Evolutionary conservation across 495 filamentous ascomycete genomes (phyloP).

Genomic region (Tuber borchii): DNA sequence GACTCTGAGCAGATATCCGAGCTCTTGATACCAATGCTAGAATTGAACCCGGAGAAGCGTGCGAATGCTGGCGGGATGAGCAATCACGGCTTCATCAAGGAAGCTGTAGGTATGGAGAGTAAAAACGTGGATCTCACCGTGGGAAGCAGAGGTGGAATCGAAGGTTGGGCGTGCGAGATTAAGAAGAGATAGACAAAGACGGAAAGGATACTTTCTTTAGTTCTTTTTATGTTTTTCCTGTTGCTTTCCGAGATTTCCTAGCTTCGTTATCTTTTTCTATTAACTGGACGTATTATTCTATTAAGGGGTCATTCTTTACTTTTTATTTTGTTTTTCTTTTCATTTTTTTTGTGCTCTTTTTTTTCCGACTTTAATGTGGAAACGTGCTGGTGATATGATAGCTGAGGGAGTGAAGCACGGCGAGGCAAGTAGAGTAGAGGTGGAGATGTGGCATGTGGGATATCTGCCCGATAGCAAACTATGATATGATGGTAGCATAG

Average conservation of each 20-base stretch:
- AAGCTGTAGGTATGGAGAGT: conserved; percentile 78
- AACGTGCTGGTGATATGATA: conserved; percentile 3
- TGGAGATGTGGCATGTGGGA: neutral
- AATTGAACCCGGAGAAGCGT: conserved; percentile 73
- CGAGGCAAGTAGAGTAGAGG: neutral
- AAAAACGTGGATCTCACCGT: conserved; percentile 63
- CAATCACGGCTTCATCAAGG: conserved; percentile 68
- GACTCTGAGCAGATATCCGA: conserved; percentile 72
- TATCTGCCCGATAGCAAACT: neutral
- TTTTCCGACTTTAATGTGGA: conserved; percentile 3
- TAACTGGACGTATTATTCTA: conserved; percentile 4
- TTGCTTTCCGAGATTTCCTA: conserved; percentile 2
- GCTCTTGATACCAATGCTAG: conserved; percentile 88
- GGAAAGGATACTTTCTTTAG: neutral
- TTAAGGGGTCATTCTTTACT: conserved; percentile 1
- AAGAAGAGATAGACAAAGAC: conserved; percentile 39
- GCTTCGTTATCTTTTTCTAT: neutral
- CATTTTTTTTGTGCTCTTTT: neutral
- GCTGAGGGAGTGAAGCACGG: neutral
- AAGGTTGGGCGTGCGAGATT: conserved; percentile 87
- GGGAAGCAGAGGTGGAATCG: conserved; percentile 83
- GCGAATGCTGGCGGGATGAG: conserved; percentile 97
- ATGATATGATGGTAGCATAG: conserved; percentile 1
- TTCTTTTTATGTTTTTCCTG: neutral
- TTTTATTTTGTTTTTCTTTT: neutral